These are phyloP conservation scores for Epichloe scottii DNA, from an alignment of 2,329 filamentous ascomycete genomes.

Conservation along the genomic window DNA sequence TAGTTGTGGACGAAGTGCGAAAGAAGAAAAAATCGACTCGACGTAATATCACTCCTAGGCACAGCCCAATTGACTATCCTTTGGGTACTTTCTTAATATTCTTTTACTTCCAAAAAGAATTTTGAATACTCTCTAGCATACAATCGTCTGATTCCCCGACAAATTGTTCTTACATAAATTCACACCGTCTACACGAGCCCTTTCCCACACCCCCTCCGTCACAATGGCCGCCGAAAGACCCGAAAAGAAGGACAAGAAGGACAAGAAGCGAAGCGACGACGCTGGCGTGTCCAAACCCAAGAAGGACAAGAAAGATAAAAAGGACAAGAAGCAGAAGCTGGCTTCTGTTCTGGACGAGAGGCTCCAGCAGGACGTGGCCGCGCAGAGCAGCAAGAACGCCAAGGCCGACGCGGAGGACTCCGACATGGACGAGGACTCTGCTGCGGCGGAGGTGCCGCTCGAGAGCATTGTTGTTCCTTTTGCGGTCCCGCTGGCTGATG, in stretches of 20 bases:
- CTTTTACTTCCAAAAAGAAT: neutral
- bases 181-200: no score
- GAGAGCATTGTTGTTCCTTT: slow-evolving; percentile 64
- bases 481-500: slow-evolving; percentile 67
- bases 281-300: slow-evolving; percentile 41
- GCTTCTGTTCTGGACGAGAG: slow-evolving; percentile 53
- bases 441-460: slow-evolving; percentile 26
- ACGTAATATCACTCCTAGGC: neutral
- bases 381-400: slow-evolving; percentile 22
- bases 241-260: slow-evolving; percentile 44
- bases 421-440: slow-evolving; percentile 32
- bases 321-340: slow-evolving; percentile 63
- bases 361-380: slow-evolving; percentile 41
- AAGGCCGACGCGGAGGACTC: slow-evolving; percentile 31
- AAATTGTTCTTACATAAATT: no score
- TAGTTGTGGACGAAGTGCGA: slow-evolving; percentile 6
- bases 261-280: slow-evolving; percentile 46
- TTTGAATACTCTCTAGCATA: neutral
- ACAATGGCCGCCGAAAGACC: slow-evolving; percentile 36
- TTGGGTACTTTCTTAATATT: neutral
- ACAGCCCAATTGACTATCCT: slow-evolving; percentile 11
- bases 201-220: slow-evolving; percentile 2
- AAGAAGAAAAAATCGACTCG: neutral
- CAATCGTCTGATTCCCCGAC: neutral
- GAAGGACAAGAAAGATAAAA: slow-evolving; percentile 54